Conservation (phyloP, 345 rosid species). For the Lepidium aucheri region DNA sequence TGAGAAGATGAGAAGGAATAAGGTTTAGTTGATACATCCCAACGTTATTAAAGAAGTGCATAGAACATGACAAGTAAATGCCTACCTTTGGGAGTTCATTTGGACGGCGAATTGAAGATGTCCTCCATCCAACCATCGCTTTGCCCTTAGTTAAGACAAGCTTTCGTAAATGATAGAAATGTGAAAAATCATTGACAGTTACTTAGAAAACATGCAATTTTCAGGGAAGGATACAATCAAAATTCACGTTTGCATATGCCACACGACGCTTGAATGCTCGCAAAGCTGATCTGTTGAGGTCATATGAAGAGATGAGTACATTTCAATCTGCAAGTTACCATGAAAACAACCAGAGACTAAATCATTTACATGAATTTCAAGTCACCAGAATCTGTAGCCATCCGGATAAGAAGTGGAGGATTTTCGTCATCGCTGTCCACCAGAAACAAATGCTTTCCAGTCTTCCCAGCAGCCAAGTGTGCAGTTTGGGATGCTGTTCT, state of each 20-base stretch:
- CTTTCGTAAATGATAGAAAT: neutral
- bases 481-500: constrained; percentile 80
- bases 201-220: neutral
- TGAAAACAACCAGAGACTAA: constrained; percentile 9
- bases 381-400: constrained; percentile 67
- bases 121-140: constrained; percentile 96
- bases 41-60: neutral
- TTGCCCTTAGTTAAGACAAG: constrained; percentile 36
- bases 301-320: constrained; percentile 14
- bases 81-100: constrained; percentile 77
- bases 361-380: constrained; percentile 61
- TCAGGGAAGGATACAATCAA: constrained; percentile 65
- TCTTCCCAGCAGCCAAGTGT: constrained; percentile 76
- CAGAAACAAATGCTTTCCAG: constrained; percentile 89
- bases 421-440: constrained; percentile 68
- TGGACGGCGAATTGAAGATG: constrained; percentile 83
- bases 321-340: constrained; percentile 5
- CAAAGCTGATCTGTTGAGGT: constrained; percentile 66
- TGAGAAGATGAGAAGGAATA: constrained; percentile 28
- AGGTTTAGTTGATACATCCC: constrained; percentile 6
- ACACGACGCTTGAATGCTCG: constrained; percentile 79
- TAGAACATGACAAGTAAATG: neutral
- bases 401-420: constrained; percentile 83
- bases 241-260: constrained; percentile 86
- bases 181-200: neutral